These are phyloP conservation scores for Candida schatavii DNA, from an alignment of 805 yeast genomes.

Conservation along the genomic window DNA sequence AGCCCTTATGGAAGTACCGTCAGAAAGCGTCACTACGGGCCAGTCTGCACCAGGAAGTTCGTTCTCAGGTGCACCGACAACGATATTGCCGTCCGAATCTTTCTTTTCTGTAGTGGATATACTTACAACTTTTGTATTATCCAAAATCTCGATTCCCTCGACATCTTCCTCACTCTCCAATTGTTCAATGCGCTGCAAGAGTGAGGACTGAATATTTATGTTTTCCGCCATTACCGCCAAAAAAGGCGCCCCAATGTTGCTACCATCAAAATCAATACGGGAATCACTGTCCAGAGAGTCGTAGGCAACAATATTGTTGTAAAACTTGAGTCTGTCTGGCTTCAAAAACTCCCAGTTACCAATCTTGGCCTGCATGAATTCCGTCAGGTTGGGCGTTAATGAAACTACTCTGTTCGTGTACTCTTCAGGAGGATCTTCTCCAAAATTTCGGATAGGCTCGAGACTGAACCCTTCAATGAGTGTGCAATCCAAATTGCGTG, in stretches of 20 bases:
- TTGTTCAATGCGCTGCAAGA: slow-evolving; percentile 47
- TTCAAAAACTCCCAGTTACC: slow-evolving; percentile 75
- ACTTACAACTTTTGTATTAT: slow-evolving; percentile 62
- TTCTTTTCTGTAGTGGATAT: slow-evolving; percentile 31
- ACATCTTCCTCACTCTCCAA: slow-evolving; percentile 18
- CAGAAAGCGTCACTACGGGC: slow-evolving; percentile 71
- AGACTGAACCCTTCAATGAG: slow-evolving; percentile 74
- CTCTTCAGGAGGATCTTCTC: slow-evolving; percentile 39
- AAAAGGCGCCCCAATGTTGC: slow-evolving; percentile 35
- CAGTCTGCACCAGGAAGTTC: slow-evolving; percentile 40
- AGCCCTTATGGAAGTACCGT: slow-evolving; percentile 62
- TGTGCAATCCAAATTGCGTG: slow-evolving; percentile 58
- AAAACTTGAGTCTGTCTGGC: slow-evolving; percentile 70
- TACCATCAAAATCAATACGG: slow-evolving; percentile 66
- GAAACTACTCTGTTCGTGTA: slow-evolving; percentile 83
- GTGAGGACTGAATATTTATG: slow-evolving; percentile 74
- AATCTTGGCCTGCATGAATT: slow-evolving; percentile 55
- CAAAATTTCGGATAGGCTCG: slow-evolving; percentile 48
- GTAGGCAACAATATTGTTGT: slow-evolving; percentile 79
- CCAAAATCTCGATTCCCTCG: slow-evolving; percentile 42
- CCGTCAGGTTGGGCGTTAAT: slow-evolving; percentile 76
- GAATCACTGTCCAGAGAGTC: slow-evolving; percentile 72
- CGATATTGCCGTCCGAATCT: slow-evolving; percentile 12
- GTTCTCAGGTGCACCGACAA: slow-evolving; percentile 6
- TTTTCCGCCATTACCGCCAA: slow-evolving; percentile 87